Evolutionary conservation across 306 rosid genomes (phyloP), one percentile per base, ranked within the genome.

Genomic region (Prosopis cineraria): DNA sequence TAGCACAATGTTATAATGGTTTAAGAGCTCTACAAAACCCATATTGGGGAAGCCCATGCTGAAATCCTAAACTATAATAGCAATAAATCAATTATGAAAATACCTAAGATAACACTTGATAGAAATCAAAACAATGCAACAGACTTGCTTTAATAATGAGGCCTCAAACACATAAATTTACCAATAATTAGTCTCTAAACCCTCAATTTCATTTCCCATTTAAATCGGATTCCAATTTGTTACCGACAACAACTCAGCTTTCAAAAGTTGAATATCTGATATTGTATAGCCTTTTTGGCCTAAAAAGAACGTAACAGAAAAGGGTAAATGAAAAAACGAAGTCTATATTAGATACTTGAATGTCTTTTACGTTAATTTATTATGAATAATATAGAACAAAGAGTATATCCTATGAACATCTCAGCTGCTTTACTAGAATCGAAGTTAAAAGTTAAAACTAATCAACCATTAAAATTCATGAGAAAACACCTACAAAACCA

Each of bases 1-100:
- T 74, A 53, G 72, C 12, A 24, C 43, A 40, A 47, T 65, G 65
- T 65, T 55, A 70, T 77, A 79, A 75, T 36, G 33, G n/a, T 79
- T 53, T 3, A 16, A 53, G 64, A 71, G 75, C 29, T 72, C 19
- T 63, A 24, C 19, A 53, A 53, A 31, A 53, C 14, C 30, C 20
- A 56, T 50, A n/a, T n/a, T n/a, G n/a, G n/a, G n/a, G n/a, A n/a
- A n/a, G n/a, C n/a, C n/a, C n/a, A n/a, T n/a, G n/a, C 37, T 34
- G 5, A 34, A 34, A 6, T 34, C 55, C 31, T 17, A 17, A 39
- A 39, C 10, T 37, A 72, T 24, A 20, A 29, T 40, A 22, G 53
- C 17, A 48, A 65, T 37, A 17, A 66, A 56, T 41, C 5, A 34
- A 66, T 13, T 44, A 24, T 29, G 44, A 62, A 40, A 37, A 77